Percentiles rank a stretch among this genome's conserved stretches.
Conservation (phyloP, 495 filamentous ascomycete genomes). For the Massariosphaeria phaeospora region DNA sequence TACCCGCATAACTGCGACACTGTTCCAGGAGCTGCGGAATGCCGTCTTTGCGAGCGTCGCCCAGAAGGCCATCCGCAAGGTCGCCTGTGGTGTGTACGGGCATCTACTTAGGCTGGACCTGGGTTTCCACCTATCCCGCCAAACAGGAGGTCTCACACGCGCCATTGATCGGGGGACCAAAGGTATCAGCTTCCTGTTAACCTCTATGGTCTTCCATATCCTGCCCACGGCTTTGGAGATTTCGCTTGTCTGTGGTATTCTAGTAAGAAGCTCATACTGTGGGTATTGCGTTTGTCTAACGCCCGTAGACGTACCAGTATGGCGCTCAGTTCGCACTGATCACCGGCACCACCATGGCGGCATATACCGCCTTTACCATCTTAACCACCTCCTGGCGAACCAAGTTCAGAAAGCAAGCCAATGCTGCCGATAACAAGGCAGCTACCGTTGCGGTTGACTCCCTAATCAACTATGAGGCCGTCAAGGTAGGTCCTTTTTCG, state of each 20-base stretch:
- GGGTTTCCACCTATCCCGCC: conserved; percentile 86
- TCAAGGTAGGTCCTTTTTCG: conserved; percentile 57
- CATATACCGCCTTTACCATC: conserved; percentile 92
- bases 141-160: conserved; percentile 89
- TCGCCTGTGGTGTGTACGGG: conserved; percentile 87
- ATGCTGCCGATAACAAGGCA: conserved; percentile 91
- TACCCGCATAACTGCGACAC: conserved; percentile 76
- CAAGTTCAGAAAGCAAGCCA: conserved; percentile 89
- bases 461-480: conserved; percentile 96
- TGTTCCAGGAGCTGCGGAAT: conserved; percentile 89
- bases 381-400: conserved; percentile 94
- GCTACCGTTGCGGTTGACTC: conserved; percentile 95
- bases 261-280: conserved; percentile 51
- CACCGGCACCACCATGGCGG: conserved; percentile 84
- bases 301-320: conserved; percentile 78
- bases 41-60: conserved; percentile 95
- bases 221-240: conserved; percentile 93
- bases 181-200: conserved; percentile 92
- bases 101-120: conserved; percentile 85
- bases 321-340: conserved; percentile 87
- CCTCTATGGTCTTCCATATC: conserved; percentile 98
- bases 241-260: conserved; percentile 85
- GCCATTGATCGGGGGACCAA: conserved; percentile 97
- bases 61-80: conserved; percentile 88
- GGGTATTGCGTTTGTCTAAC: neutral